These are phyloP conservation scores for Pestalotiopsis sp. DNA, from an alignment of 2,329 filamentous ascomycete genomes.

Conservation along the genomic window DNA sequence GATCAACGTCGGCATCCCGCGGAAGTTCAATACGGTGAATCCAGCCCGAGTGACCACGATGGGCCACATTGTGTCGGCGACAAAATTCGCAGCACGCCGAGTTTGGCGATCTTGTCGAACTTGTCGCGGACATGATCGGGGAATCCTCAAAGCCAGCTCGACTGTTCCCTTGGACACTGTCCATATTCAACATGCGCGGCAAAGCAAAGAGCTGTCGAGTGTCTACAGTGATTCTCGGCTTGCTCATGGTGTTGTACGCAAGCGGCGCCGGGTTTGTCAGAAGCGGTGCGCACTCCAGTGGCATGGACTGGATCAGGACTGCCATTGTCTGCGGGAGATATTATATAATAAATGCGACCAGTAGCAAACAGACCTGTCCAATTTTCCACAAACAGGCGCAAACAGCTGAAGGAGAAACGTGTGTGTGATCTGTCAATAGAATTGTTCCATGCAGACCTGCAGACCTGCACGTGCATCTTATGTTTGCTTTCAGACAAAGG, in stretches of 20 bases:
- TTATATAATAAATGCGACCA: not conserved
- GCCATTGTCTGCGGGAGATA: not conserved
- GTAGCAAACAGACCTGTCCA: not conserved
- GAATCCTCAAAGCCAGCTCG: not conserved
- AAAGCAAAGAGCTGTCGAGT: not conserved
- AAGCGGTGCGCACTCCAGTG: not conserved
- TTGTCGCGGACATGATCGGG: not conserved
- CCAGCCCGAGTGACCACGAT: not conserved
- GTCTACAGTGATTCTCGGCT: not conserved
- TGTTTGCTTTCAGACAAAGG: not conserved
- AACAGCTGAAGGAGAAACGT: not conserved
- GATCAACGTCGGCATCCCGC: not conserved
- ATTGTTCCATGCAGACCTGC: not conserved
- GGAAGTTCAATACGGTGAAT: not conserved
- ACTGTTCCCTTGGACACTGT: constrained; percentile 4
- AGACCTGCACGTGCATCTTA: not conserved
- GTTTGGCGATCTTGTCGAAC: not conserved
- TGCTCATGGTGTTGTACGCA: not conserved
- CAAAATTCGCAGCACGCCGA: not conserved
- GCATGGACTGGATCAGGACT: not conserved
- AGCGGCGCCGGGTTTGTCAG: not conserved
- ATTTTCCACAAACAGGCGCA: not conserved
- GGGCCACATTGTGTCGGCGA: not conserved
- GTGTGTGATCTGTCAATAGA: not conserved
- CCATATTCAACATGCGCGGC: not conserved